Conservation (phyloP, 169 alveolate species). For the Sarcocystis neurona region DNA sequence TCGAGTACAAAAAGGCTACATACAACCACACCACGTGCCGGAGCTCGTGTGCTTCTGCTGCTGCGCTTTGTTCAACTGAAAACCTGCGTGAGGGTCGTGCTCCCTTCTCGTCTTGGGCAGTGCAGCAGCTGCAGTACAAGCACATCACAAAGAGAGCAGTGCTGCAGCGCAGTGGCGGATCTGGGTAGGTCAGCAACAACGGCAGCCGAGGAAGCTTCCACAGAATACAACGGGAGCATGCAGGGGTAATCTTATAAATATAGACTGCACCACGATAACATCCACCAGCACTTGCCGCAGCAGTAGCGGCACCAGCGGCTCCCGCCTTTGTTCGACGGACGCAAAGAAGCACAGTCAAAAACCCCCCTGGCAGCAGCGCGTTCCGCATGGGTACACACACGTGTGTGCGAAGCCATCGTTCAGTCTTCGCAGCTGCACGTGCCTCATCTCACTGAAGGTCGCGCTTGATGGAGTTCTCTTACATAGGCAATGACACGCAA, state of each 20-base stretch:
- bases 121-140: neutral
- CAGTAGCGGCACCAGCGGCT: neutral
- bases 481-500: no score
- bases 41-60: neutral
- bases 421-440: no score
- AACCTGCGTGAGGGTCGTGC: conserved; percentile 38
- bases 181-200: conserved; percentile 14
- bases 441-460: no score
- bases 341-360: no score
- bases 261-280: neutral
- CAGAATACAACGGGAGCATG: neutral
- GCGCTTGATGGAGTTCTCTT: no score
- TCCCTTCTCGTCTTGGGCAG: conserved; percentile 19
- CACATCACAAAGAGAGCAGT: neutral
- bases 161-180: neutral
- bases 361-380: no score
- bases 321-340: conserved; percentile 10
- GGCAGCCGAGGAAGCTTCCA: conserved; percentile 40
- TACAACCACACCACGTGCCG: neutral
- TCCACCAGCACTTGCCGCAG: neutral
- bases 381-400: no score
- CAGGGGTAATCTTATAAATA: neutral
- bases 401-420: no score
- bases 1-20: neutral
- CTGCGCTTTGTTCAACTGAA: conserved; percentile 13